These are phyloP conservation scores for Cordyceps pruinosa DNA, from an alignment of 2,329 filamentous ascomycete species.

Conservation along the genomic window DNA sequence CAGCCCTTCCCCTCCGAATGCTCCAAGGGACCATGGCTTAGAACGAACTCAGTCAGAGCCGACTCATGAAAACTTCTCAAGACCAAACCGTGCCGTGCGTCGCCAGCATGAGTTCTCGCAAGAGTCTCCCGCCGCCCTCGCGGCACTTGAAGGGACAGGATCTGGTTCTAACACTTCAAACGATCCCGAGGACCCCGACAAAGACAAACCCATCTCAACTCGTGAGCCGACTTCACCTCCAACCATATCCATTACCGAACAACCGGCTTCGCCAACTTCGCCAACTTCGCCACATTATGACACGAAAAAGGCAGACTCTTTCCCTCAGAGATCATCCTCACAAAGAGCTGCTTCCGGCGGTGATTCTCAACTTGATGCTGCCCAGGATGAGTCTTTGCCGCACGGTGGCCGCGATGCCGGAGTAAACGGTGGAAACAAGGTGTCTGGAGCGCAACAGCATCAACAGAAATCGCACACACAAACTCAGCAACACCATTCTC, in stretches of 20 bases:
- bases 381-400: conserved; percentile 17
- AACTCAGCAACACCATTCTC: conserved; percentile 19
- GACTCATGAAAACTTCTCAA: conserved; percentile 54
- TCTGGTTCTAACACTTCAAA: conserved; percentile 18
- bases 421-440: conserved; percentile 4
- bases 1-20: conserved; percentile 33
- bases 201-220: conserved; percentile 28
- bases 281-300: conserved; percentile 31
- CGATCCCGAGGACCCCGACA: conserved; percentile 20
- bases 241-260: conserved; percentile 53
- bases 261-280: conserved; percentile 45
- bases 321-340: conserved; percentile 50
- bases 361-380: conserved; percentile 41
- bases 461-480: neutral
- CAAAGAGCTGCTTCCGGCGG: conserved; percentile 28
- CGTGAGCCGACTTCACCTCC: conserved; percentile 27
- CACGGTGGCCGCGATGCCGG: neutral
- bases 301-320: conserved; percentile 25
- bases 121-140: conserved; percentile 36
- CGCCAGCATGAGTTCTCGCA: conserved; percentile 43
- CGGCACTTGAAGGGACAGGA: conserved; percentile 39
- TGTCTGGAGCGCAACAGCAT: conserved; percentile 18
- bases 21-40: conserved; percentile 45
- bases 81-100: conserved; percentile 44
- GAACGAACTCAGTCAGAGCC: conserved; percentile 66